phyloP scores from a whole-genome alignment of 2,329 filamentous ascomycete genomes.

The Fusarium euwallaceae region DNA sequence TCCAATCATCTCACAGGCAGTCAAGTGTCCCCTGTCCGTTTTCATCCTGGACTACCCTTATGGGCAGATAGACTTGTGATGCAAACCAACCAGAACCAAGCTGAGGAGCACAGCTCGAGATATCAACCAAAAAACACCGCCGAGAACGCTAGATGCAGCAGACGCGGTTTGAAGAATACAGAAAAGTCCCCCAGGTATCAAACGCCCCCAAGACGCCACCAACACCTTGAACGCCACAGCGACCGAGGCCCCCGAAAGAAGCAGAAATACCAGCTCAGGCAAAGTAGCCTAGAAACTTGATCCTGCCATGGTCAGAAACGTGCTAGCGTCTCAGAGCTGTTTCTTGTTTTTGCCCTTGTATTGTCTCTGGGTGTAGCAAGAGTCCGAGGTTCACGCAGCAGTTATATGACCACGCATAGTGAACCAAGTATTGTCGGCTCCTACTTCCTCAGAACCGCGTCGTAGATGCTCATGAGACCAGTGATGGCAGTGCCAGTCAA shows the following conservation, averaged over 20 bases:
- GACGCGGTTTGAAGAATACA: conserved; percentile 22
- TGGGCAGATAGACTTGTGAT: neutral
- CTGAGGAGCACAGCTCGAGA: neutral
- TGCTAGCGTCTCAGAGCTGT: conserved; percentile 6
- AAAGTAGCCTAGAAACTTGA: conserved; percentile 9
- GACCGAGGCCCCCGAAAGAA: conserved; percentile 30
- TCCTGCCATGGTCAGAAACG: conserved; percentile 7
- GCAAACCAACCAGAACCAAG: conserved; percentile 2
- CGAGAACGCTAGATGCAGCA: conserved; percentile 11
- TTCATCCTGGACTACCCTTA: neutral
- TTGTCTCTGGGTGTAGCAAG: conserved; percentile 3
- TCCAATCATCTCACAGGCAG: conserved; percentile 18
- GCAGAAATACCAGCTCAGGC: conserved; percentile 22
- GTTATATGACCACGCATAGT: neutral
- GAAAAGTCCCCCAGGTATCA: conserved; percentile 46
- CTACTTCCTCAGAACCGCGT: conserved; percentile 80
- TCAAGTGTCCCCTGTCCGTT: conserved; percentile 1
- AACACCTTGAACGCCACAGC: conserved; percentile 49
- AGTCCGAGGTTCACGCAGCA: neutral
- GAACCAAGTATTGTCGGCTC: neutral
- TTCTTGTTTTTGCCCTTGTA: conserved; percentile 1
- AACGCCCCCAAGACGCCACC: conserved; percentile 48
- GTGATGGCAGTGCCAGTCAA: conserved; percentile 78
- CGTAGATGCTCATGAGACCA: conserved; percentile 78
- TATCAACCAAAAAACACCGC: conserved; percentile 2